Evolutionary conservation across 169 alveolate species (phyloP).

Genomic region (Eimeria mitis): DNA sequence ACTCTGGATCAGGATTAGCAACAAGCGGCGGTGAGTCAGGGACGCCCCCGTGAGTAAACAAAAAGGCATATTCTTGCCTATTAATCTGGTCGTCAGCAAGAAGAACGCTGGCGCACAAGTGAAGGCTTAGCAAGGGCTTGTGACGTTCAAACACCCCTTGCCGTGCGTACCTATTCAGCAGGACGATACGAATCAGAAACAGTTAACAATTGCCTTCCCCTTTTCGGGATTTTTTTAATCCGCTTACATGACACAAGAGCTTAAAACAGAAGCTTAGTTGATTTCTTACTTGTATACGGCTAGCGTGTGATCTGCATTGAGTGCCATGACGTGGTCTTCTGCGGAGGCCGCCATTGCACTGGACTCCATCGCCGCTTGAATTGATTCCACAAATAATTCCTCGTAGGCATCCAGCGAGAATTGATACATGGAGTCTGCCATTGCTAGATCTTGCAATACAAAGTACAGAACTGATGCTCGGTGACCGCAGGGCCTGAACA

Average conservation of each 20-base stretch:
- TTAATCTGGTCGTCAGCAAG: conserved; percentile 90
- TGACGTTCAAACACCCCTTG: conserved; percentile 96
- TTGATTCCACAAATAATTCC: conserved; percentile 91
- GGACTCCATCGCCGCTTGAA: conserved; percentile 89
- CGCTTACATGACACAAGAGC: background rate
- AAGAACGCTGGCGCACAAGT: conserved; percentile 92
- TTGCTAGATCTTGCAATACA: conserved; percentile 93
- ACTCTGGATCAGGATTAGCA: conserved; percentile 94
- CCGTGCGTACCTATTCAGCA: conserved; percentile 88
- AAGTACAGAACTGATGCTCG: conserved; percentile 96
- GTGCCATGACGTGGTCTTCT: conserved; percentile 90
- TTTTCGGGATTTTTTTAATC: background rate
- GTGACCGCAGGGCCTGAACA: conserved; percentile 92
- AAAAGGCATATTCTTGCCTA: conserved; percentile 92
- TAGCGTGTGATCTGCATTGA: conserved; percentile 90
- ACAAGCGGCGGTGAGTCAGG: conserved; percentile 90
- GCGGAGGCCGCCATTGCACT: conserved; percentile 85
- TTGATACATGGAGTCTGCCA: conserved; percentile 97
- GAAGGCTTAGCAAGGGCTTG: conserved; percentile 94
- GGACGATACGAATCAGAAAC: background rate
- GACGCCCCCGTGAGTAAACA: conserved; percentile 93
- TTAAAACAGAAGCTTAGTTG: background rate
- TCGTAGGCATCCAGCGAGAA: conserved; percentile 95
- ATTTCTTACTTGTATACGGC: conserved; percentile 85
- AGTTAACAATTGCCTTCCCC: background rate